Conservation (phyloP, 257 asterid species). For the Solanum pinnatisectum region DNA sequence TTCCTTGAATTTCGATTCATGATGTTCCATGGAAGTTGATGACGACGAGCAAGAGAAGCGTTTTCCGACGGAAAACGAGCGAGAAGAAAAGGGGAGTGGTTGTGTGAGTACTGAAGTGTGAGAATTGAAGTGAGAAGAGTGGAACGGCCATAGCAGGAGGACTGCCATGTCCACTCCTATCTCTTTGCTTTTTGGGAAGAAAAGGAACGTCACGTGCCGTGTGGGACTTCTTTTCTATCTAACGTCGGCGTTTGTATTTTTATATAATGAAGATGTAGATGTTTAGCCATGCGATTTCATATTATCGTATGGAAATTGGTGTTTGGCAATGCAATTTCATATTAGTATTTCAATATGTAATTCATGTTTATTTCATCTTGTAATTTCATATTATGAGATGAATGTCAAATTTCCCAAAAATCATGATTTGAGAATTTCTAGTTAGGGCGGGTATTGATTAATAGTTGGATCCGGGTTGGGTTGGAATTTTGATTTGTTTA, state of each 20-base stretch:
- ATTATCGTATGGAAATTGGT: too few species aligned
- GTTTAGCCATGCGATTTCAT: neutral
- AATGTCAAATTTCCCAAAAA: too few species aligned
- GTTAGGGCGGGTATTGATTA: too few species aligned
- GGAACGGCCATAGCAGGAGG: neutral
- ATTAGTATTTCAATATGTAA: too few species aligned
- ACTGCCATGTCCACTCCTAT: neutral
- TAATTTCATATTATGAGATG: neutral
- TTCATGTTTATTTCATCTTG: neutral
- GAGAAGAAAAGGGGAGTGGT: neutral
- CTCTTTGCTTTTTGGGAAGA: neutral
- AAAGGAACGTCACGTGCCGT: neutral
- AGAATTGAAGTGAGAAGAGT: neutral
- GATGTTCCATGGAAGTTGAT: neutral
- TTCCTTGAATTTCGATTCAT: slow-evolving; percentile 46
- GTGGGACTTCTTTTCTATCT: neutral
- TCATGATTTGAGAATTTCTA: too few species aligned
- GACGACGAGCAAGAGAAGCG: neutral
- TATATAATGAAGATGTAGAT: too few species aligned
- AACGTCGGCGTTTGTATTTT: too few species aligned
- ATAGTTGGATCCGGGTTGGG: too few species aligned
- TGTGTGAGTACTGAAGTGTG: neutral
- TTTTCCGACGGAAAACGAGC: neutral
- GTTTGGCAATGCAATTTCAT: neutral
- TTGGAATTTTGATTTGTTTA: too few species aligned